Conservation (phyloP, 225 moss, liverwort and hornwort genomes). For the Thuidium tamariscinum region DNA sequence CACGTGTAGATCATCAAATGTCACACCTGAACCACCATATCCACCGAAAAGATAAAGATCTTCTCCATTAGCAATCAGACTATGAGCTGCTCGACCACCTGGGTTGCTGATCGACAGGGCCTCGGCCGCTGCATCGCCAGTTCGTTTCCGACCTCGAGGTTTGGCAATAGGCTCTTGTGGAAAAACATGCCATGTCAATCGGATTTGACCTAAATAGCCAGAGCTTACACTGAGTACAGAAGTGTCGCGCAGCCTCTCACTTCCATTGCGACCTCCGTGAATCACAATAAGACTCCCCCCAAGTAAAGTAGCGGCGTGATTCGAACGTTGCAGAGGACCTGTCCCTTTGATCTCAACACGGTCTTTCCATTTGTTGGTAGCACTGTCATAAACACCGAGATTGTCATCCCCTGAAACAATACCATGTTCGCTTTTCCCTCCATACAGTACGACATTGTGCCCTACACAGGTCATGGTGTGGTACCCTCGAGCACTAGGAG, state of each 20-base stretch:
- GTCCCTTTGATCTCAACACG: conserved; percentile 37
- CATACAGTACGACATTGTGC: conserved; percentile 50
- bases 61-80: conserved; percentile 32
- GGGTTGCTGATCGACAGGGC: conserved; percentile 20
- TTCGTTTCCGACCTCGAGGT: conserved; percentile 32
- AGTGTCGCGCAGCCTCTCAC: conserved; percentile 50
- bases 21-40: conserved; percentile 77
- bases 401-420: conserved; percentile 35
- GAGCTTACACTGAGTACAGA: conserved; percentile 40
- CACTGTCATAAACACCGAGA: conserved; percentile 55
- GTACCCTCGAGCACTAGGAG: conserved; percentile 68
- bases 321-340: conserved; percentile 59
- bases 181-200: conserved; percentile 25
- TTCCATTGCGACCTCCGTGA: conserved; percentile 78
- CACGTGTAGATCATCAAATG: conserved; percentile 59
- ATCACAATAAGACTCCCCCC: conserved; percentile 42
- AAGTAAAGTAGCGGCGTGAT: conserved; percentile 58
- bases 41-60: conserved; percentile 72
- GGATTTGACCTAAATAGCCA: neutral
- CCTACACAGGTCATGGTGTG: conserved; percentile 77
- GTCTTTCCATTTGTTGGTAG: conserved; percentile 51
- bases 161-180: conserved; percentile 16
- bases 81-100: conserved; percentile 85
- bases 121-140: conserved; percentile 7
- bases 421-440: conserved; percentile 71